Base-by-base conservation (phyloP, 441 rosid species). In the Jatropha multifida region DNA sequence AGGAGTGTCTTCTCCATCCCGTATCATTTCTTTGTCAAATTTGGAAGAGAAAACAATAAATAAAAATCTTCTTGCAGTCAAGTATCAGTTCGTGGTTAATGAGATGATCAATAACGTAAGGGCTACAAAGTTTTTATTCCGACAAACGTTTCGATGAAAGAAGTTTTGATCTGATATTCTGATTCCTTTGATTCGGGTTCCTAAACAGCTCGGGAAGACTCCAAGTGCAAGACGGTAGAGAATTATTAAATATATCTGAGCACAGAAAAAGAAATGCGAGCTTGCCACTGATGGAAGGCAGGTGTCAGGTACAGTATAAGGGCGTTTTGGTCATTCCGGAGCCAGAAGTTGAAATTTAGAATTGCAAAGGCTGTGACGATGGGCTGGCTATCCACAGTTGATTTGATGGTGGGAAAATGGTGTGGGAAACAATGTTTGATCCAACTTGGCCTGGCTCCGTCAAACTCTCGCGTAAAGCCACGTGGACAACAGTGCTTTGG, bases 1-100 rank as follows among this genome's bases (percentile, higher is more conserved):
- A 68, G 92, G 97, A 37, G 87, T 87, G 48, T 79, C 94, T 78
- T 83, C 91, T 71, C 87, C 89, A 65, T 78, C 82, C 51, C 81
- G 81, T 62, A 86, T 75, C 96, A 90, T 90, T 60, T 65, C 68
- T 61, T 13, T 38, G 37, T 17, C 49, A 27, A 65, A 60, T 59
- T 65, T n/a, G 40, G 12, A 77, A 27, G 46, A 55, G 64, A 20
- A 54, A 51, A 72, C 42, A 18, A n/a, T 1, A 9, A 2, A 23
- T 3, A 17, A 70, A 38, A 41, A 58, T 70, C 64, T 12, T 41
- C 20, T 20, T n/a, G 1, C 32, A 71, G 32, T 71, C n/a, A 4
- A 17, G 7, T 42, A 6, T 10, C 14, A 10, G 49, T 44, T 12
- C 8, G 46, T 17, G 58, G n/a, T 52, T 5, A 15, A 52, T 52